These are phyloP conservation scores for Cyanidiococcus yangmingshanensis DNA, from an alignment of 23 red algal species.

Conservation along the genomic window DNA sequence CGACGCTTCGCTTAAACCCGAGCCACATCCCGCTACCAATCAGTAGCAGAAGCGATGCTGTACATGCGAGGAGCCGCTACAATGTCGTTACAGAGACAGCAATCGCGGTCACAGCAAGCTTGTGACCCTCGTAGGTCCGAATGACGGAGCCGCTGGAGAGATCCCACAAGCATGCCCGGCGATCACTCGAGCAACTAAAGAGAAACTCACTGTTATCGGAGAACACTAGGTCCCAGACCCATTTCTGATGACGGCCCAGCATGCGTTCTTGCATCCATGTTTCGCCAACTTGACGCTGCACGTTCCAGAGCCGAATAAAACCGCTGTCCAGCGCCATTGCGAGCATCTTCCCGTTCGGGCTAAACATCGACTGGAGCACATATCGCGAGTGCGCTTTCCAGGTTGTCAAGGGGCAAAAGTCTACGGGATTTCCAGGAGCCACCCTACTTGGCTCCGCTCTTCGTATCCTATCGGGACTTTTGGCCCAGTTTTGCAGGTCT, in stretches of 20 bases:
- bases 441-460: background rate
- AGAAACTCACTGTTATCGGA: slow-evolving; percentile 28
- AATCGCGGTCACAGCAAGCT: slow-evolving; percentile 29
- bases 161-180: slow-evolving; percentile 27
- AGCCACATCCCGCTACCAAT: too few relatives aligned
- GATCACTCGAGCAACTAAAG: slow-evolving; percentile 32
- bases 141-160: slow-evolving; percentile 18
- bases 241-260: slow-evolving; percentile 27
- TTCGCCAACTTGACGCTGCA: background rate
- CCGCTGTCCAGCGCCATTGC: slow-evolving; percentile 27
- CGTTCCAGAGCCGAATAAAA: slow-evolving; percentile 25
- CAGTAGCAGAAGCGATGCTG: background rate
- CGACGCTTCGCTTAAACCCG: too few relatives aligned
- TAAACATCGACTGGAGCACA: slow-evolving; percentile 27
- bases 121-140: slow-evolving; percentile 31
- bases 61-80: background rate
- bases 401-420: slow-evolving; percentile 17
- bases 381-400: slow-evolving; percentile 18
- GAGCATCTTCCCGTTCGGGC: slow-evolving; percentile 16
- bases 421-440: background rate
- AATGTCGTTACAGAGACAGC: slow-evolving; percentile 21
- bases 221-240: slow-evolving; percentile 38
- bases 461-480: background rate
- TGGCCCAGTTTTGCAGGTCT: background rate
- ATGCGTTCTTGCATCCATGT: slow-evolving; percentile 9